Base-by-base conservation (phyloP, 2,329 filamentous ascomycete genomes). In the Bipolaris bicolor region DNA sequence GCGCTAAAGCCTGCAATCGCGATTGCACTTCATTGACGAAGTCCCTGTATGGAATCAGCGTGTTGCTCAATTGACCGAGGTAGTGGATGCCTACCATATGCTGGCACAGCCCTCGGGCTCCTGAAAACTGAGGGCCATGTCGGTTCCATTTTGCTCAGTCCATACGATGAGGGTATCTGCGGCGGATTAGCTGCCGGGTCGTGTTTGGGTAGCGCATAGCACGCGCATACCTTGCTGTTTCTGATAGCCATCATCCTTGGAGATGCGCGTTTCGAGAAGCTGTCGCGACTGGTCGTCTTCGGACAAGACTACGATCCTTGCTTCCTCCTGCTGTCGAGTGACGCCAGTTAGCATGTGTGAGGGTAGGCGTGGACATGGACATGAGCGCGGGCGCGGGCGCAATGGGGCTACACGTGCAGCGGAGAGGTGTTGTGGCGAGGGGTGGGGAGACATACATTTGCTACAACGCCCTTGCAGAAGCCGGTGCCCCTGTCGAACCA, bases 111-210 rank as follows among this genome's bases (percentile, higher is more conserved):
- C 95, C 66, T 98, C 95, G 2, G 93, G 90, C 80, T 99, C 95
- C 77, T 99, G 95, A 72, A 99, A 99, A 75, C 93, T 97, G 62
- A 99, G 84, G 41, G 95, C 95, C 95, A 99, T 98, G 75, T 99
- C 95, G 54, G 93, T 88, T 57, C 90, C 90, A 79, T 88, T 95
- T 58, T 88, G 86, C 75, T 98, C 95, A 37, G 94, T 97, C 95
- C 95, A 99, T 60, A 99, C 93, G 61, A 99, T 98, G 60, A 99
- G 86, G 3, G 95, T 99, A 77, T 98, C 94, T 96, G 77, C 52
- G 36, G 41, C 66, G 47, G 68, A 29, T 74, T 53, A 72, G 69
- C 61, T 29, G 45, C 29, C 24, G 53, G 40, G 2, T 29, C 18
- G 10, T 13, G 15, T 11, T 22, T 5, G 15, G 10, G 31, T 36